Evolutionary conservation across 805 yeast species (phyloP), one percentile per base, ranked within the genome.

Genomic region (Ogataea neopini): DNA sequence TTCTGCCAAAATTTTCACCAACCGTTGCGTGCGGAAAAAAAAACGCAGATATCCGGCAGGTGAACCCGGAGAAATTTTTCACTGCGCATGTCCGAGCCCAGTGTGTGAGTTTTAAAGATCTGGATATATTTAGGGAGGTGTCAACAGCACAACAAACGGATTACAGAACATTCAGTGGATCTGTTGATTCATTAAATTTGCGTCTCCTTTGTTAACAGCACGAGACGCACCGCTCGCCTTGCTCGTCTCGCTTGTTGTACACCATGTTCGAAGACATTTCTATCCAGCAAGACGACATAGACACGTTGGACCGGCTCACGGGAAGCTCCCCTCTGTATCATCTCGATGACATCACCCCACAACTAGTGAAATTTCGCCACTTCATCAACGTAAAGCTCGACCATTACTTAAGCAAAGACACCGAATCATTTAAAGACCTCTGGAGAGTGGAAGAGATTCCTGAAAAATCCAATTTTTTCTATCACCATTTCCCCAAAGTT

Each of bases 401-500:
- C 4, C 53, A 51, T 17, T 59, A 50, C 41, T 19, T 60, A 13
- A 52, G 54, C 44, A 65, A 65, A 41, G 66, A 63, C 43, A 58
- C 58, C 15, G 66, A 60, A 10, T 45, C 49, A 13, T 62, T 64
- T 49, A 53, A 52, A 44, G 57, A 55, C 3, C 43, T 63, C n/a
- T 62, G 66, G 65, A 51, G 57, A 25, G 38, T 55, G 4, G 64
- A 58, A 33, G 62, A 58, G 28, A 61, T 61, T 6, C 68, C 69
- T 2, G 61, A 62, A 39, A 49, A 57, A 38, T 49, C 57, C 9
- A 56, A 51, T 37, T 54, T 58, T 41, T 66, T 66, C 48, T 65
- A 65, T 46, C 58, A 61, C 37, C 65, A 62, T 42, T 66, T 56
- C 45, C 69, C 70, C 4, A 63, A 63, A 47, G 62, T 62, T 23